Percentiles rank a stretch among this genome's conserved stretches.
Evolutionary conservation across 1,284 basidiomycete genomes (phyloP).

Genomic region (Anthracocystis setariae): DNA sequence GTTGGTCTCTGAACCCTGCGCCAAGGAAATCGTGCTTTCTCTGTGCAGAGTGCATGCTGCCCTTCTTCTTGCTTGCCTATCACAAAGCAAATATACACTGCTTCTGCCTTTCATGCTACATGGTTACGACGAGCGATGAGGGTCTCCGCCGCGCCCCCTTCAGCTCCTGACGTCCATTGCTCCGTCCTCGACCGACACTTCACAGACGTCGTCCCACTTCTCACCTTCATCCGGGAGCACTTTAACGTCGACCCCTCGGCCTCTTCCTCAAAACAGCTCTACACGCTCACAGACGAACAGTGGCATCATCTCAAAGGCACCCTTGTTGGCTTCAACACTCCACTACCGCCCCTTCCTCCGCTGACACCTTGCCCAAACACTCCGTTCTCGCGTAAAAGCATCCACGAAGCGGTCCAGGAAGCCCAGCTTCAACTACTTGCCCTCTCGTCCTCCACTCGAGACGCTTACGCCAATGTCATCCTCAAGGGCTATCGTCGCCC

Average conservation of each 20-base stretch:
- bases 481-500: slow-evolving; percentile 76
- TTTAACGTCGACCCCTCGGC: slow-evolving; percentile 19
- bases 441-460: slow-evolving; percentile 11
- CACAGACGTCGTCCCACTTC: slow-evolving; percentile 15
- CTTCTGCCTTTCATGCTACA: background rate
- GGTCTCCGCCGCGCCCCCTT: slow-evolving; percentile 2
- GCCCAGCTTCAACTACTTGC: slow-evolving; percentile 40
- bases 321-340: slow-evolving; percentile 6
- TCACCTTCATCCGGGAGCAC: slow-evolving; percentile 17
- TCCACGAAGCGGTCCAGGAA: slow-evolving; percentile 37
- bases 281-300: slow-evolving; percentile 18
- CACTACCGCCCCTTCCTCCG: background rate
- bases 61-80: background rate
- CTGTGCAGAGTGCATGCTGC: slow-evolving; percentile 14
- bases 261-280: slow-evolving; percentile 11
- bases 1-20: slow-evolving; percentile 13
- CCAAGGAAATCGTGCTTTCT: background rate
- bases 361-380: background rate
- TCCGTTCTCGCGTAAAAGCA: background rate
- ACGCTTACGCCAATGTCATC: slow-evolving; percentile 71
- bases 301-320: slow-evolving; percentile 22
- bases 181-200: slow-evolving; percentile 31
- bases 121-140: slow-evolving; percentile 3
- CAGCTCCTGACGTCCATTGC: slow-evolving; percentile 4
- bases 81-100: no score